Percentiles rank a stretch among this genome's conserved stretches.
phyloP scores from a whole-genome alignment of 2,329 filamentous ascomycete genomes.

The Colletotrichum viniferum region DNA sequence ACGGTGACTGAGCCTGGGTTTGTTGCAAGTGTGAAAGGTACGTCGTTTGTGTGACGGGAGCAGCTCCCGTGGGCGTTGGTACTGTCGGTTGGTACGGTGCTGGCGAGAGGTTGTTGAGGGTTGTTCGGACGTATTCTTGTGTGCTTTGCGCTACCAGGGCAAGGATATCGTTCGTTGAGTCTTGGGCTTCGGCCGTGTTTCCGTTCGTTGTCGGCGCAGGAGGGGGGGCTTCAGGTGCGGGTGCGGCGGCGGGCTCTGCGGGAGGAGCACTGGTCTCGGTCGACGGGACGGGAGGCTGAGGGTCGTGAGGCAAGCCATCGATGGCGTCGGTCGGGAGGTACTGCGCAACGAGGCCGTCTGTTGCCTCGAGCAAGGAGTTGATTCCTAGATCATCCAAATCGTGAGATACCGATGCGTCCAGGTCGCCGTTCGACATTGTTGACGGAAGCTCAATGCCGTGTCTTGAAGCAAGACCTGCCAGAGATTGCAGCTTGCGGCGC shows the following conservation, averaged over 20 bases:
- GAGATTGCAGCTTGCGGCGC: slow-evolving; percentile 35
- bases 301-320: slow-evolving; percentile 14
- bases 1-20: slow-evolving; percentile 26
- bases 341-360: slow-evolving; percentile 44
- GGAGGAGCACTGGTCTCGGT: slow-evolving; percentile 17
- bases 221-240: slow-evolving; percentile 4
- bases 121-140: slow-evolving; percentile 48
- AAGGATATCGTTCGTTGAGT: slow-evolving; percentile 45
- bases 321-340: slow-evolving; percentile 38
- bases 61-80: slow-evolving; percentile 35
- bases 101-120: slow-evolving; percentile 45
- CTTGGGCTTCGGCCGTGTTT: slow-evolving; percentile 31
- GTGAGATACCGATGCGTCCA: slow-evolving; percentile 27
- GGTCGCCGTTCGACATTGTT: slow-evolving; percentile 30
- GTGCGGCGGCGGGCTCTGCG: neutral
- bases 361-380: slow-evolving; percentile 46
- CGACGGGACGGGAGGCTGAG: slow-evolving; percentile 13
- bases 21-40: slow-evolving; percentile 44
- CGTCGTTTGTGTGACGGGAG: slow-evolving; percentile 37
- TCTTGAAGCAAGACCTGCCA: slow-evolving; percentile 36
- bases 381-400: slow-evolving; percentile 41
- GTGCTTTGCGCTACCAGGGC: slow-evolving; percentile 49
- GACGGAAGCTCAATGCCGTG: slow-evolving; percentile 40
- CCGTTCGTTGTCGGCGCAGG: slow-evolving; percentile 25
- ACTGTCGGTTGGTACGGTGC: slow-evolving; percentile 47